phyloP scores from a whole-genome alignment of 345 rosid genomes.

The Linum usitatissimum region DNA sequence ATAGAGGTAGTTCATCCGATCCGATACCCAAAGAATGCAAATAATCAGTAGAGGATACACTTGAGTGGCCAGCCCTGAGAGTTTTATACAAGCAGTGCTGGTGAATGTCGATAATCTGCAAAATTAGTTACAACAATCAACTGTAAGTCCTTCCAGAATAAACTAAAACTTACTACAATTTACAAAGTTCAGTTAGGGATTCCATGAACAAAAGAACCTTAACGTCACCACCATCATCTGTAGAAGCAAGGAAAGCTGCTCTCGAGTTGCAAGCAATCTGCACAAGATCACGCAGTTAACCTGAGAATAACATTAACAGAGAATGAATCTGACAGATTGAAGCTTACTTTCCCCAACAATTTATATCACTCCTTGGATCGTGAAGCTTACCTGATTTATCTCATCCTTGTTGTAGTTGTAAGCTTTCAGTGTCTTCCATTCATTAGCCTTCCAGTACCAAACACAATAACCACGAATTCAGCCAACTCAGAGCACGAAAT shows the following conservation, averaged over 20 bases:
- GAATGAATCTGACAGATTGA: neutral
- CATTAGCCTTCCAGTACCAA: constrained; percentile 26
- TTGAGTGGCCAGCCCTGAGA: constrained; percentile 72
- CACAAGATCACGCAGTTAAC: constrained; percentile 5
- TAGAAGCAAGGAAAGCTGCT: constrained; percentile 71
- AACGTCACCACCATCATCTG: constrained; percentile 75
- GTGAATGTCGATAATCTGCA: constrained; percentile 67
- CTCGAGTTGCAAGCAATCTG: constrained; percentile 63
- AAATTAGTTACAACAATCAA: constrained; percentile 11
- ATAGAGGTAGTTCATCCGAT: neutral
- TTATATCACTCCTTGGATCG: neutral
- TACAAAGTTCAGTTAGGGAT: neutral
- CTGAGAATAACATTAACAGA: neutral
- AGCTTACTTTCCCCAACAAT: neutral
- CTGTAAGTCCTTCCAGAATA: constrained; percentile 1
- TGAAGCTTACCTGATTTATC: constrained; percentile 56
- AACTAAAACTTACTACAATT: neutral
- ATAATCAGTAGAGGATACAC: constrained; percentile 49
- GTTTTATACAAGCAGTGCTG: constrained; percentile 69
- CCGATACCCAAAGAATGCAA: constrained; percentile 8
- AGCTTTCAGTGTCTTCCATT: constrained; percentile 52
- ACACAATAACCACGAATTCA: neutral
- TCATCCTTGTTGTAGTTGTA: constrained; percentile 76
- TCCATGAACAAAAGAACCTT: constrained; percentile 38
- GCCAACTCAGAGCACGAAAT: neutral